A percentile compares a stretch with the other conserved stretches of the same genome.
Evolutionary conservation across 2,329 filamentous ascomycete species (phyloP).

Genomic region (Hypoxylon sp.): DNA sequence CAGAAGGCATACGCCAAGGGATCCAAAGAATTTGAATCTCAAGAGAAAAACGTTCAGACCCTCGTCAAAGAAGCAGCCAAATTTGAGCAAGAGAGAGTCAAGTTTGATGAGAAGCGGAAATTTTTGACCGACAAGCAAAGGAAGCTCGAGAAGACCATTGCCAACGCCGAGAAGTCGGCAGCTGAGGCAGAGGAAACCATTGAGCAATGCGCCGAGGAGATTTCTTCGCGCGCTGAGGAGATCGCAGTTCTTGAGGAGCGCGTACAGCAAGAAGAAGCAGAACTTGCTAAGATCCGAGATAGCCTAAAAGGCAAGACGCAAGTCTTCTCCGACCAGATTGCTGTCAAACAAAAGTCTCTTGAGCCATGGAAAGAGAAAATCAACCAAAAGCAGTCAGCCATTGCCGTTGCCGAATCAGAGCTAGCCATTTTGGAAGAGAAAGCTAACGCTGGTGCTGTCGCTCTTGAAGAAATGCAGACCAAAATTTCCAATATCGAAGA

Average conservation of each 20-base stretch:
- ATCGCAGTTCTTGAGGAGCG: slow-evolving; percentile 81
- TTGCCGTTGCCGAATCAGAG: slow-evolving; percentile 95
- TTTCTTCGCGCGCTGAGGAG: slow-evolving; percentile 81
- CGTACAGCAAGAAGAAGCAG: slow-evolving; percentile 83
- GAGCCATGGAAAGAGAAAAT: slow-evolving; percentile 98
- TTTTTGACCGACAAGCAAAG: slow-evolving; percentile 92
- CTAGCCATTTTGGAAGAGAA: slow-evolving; percentile 92
- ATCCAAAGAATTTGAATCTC: slow-evolving; percentile 84
- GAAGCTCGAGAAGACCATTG: slow-evolving; percentile 91
- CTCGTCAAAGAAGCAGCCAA: slow-evolving; percentile 90
- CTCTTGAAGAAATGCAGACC: slow-evolving; percentile 84
- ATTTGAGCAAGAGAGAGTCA: slow-evolving; percentile 96
- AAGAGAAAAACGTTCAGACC: slow-evolving; percentile 85
- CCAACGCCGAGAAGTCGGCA: slow-evolving; percentile 80
- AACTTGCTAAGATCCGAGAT: slow-evolving; percentile 87
- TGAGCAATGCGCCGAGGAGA: slow-evolving; percentile 82
- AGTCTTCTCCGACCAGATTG: slow-evolving; percentile 91
- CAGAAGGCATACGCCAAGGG: slow-evolving; percentile 87
- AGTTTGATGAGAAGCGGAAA: slow-evolving; percentile 98
- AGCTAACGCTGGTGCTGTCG: slow-evolving; percentile 86
- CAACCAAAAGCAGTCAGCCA: slow-evolving; percentile 93
- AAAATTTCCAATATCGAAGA: slow-evolving; percentile 83
- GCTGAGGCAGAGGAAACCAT: slow-evolving; percentile 83
- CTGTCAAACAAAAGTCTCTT: slow-evolving; percentile 90
- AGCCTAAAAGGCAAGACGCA: slow-evolving; percentile 96